Evolutionary conservation across 306 rosid genomes (phyloP).

Genomic region (Malus domestica): ASM211411v1 NC_041794.1:30971501-30972000

Average conservation of each 20-base stretch:
- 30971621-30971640: conserved; percentile 40
- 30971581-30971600: conserved; percentile 26
- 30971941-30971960: conserved; percentile 76
- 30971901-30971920: conserved; percentile 48
- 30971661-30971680: conserved; percentile 54
- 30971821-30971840: conserved; percentile 71
- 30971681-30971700: conserved; percentile 49
- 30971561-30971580: conserved; percentile 22
- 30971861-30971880: conserved; percentile 45
- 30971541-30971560: conserved; percentile 34
- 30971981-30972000: conserved; percentile 52
- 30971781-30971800: conserved; percentile 52
- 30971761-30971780: conserved; percentile 48
- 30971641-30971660: conserved; percentile 64
- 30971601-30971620: conserved; percentile 32
- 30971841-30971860: conserved; percentile 45
- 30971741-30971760: conserved; percentile 53
- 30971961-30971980: conserved; percentile 58
- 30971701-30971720: conserved; percentile 58
- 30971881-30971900: conserved; percentile 62
- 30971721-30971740: conserved; percentile 77
- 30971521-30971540: conserved; percentile 39
- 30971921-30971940: conserved; percentile 56
- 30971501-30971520: conserved; percentile 39
- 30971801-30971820: conserved; percentile 46